phyloP scores from a whole-genome alignment of 2,329 filamentous ascomycete species.

The Lanzia echinophila region DNA sequence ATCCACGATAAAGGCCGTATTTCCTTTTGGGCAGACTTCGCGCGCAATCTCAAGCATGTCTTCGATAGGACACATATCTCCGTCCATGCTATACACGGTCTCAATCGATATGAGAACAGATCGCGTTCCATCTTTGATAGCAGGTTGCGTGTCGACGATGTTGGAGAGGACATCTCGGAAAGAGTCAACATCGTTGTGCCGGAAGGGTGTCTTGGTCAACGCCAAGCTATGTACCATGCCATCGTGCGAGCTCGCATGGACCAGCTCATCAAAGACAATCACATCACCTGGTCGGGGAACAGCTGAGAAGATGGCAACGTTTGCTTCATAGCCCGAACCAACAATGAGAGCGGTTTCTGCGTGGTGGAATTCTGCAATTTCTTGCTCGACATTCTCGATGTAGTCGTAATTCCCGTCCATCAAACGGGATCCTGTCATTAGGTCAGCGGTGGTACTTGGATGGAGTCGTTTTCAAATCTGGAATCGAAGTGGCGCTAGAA shows the following conservation, averaged over 20 bases:
- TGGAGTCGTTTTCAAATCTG: too few relatives aligned
- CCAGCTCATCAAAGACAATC: conserved; percentile 57
- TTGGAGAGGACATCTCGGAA: conserved; percentile 27
- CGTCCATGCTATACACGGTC: conserved; percentile 43
- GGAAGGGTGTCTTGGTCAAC: conserved; percentile 41
- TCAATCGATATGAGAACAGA: conserved; percentile 38
- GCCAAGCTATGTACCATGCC: conserved; percentile 34
- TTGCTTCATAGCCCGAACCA: conserved; percentile 51
- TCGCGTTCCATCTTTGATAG: conserved; percentile 24
- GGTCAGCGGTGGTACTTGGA: too few relatives aligned
- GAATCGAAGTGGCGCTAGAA: too few relatives aligned
- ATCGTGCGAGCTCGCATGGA: conserved; percentile 59
- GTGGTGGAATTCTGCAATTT: conserved; percentile 54
- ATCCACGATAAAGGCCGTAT: conserved; percentile 45
- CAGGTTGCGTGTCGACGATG: conserved; percentile 22
- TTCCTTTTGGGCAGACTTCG: conserved; percentile 24
- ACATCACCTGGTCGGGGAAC: conserved; percentile 46
- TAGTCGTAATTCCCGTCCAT: conserved; percentile 59
- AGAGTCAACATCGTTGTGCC: conserved; percentile 46
- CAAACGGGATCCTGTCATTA: conserved; percentile 55
- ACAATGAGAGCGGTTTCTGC: conserved; percentile 52
- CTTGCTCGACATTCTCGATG: conserved; percentile 49
- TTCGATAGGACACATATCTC: conserved; percentile 36
- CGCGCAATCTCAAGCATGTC: conserved; percentile 34
- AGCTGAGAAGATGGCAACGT: conserved; percentile 42